Evolutionary conservation across 1,284 basidiomycete species (phyloP), one percentile per base, ranked within the genome.

Genomic region (Puccinia triticina): DNA sequence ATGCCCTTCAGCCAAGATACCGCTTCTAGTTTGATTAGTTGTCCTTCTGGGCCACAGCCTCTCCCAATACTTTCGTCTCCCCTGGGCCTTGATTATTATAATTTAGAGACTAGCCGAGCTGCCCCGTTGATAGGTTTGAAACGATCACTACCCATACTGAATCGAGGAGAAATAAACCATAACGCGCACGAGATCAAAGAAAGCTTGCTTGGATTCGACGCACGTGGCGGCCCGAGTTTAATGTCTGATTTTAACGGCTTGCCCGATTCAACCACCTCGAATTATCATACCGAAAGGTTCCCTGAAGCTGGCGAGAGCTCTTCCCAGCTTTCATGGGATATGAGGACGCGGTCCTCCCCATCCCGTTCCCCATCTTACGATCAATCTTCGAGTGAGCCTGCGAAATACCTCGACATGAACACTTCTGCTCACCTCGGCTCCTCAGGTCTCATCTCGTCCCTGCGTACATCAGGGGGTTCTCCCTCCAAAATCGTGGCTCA

Each of bases 1-100:
- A 48, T 48, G 23, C 37, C 66, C n/a, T 43, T 69, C n/a, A 43
- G 26, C 32, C 66, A 69, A 26, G 66, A 69, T n/a, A n/a, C 32
- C 32, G 21, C 66, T 11, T 69, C 37, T 5, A 21, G 66, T 46
- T 37, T 69, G 21, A 46, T 26, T 7, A 46, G 37, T 32, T 26
- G 66, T 29, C n/a, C 66, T 46, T 69, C 66, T n/a, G 40, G 37
- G 4, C 46, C 66, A 69, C 66, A 69, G 37, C 66, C 34, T 69
- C 66, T 69, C 37, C 40, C 66, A 69, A 69, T 69, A 48, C 66
- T 69, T 69, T 69, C 66, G 66, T 26, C 40, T 48, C 66, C 66
- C 5, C 40, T 69, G 26, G 66, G 66, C 37, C 34, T 69, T 69
- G 66, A 46, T 43, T 69, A 43, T 48, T 69, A 43, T 48, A 69